Evolutionary conservation across 1,139 yeast genomes (phyloP).

Genomic region (Hansenula sp.): DNA sequence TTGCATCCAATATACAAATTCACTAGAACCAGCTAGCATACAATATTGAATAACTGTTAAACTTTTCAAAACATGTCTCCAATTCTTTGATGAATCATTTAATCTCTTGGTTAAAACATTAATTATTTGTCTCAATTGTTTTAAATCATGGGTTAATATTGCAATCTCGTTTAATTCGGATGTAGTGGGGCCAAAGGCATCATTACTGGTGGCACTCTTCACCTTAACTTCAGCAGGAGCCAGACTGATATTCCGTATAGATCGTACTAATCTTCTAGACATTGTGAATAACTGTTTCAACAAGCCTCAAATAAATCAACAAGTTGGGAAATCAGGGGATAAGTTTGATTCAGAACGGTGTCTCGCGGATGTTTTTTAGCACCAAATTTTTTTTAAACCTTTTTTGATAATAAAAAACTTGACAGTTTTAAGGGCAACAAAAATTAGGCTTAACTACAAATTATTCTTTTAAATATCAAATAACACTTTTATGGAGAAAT

Average conservation of each 20-base stretch:
- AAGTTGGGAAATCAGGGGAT: too few relatives aligned
- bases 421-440: background rate
- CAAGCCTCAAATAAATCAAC: too few relatives aligned
- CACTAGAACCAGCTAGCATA: conserved; percentile 83
- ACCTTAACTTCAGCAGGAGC: conserved; percentile 82
- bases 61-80: conserved; percentile 94
- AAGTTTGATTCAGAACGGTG: too few relatives aligned
- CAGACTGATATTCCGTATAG: conserved; percentile 89
- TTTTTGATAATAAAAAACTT: too few relatives aligned
- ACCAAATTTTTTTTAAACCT: too few relatives aligned
- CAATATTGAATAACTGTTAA: conserved; percentile 84
- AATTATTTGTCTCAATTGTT: conserved; percentile 81
- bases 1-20: conserved; percentile 88
- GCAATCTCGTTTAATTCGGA: conserved; percentile 82
- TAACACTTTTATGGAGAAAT: background rate
- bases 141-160: conserved; percentile 57
- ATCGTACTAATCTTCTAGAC: conserved; percentile 78
- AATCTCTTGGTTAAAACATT: conserved; percentile 87
- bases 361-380: too few relatives aligned
- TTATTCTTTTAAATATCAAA: background rate
- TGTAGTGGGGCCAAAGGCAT: conserved; percentile 78
- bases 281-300: conserved; percentile 25
- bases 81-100: conserved; percentile 92
- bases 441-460: too few relatives aligned
- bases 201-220: conserved; percentile 90